phyloP scores from a whole-genome alignment of 805 yeast genomes.

The Komagataella pseudopastoris region DNA sequence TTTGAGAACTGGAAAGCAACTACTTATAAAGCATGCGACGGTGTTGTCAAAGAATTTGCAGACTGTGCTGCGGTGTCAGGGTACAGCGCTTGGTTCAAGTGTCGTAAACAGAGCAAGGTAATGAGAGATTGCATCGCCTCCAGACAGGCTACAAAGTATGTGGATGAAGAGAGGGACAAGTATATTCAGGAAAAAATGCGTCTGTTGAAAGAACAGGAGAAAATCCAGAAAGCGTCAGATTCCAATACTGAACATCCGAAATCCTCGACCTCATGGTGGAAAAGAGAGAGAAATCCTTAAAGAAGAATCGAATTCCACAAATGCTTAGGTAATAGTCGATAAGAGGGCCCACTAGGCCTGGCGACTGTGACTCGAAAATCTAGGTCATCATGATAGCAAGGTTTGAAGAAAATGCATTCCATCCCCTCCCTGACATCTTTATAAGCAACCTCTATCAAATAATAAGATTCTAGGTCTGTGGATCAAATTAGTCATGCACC shows the following conservation, averaged over 20 bases:
- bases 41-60: slow-evolving; percentile 51
- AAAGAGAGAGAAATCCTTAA: slow-evolving; percentile 1
- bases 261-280: background rate
- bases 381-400: background rate
- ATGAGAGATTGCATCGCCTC: slow-evolving; percentile 51
- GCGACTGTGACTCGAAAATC: background rate
- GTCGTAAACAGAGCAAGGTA: slow-evolving; percentile 41
- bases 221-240: slow-evolving; percentile 1
- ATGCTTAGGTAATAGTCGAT: background rate
- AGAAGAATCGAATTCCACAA: background rate
- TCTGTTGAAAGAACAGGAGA: slow-evolving; percentile 15
- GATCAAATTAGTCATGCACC: background rate
- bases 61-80: slow-evolving; percentile 55
- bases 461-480: background rate
- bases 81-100: slow-evolving; percentile 50
- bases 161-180: slow-evolving; percentile 58
- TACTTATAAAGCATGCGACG: slow-evolving; percentile 57
- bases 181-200: slow-evolving; percentile 44
- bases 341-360: background rate
- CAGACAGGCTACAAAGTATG: slow-evolving; percentile 46
- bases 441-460: background rate
- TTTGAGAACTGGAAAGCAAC: slow-evolving; percentile 56
- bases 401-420: background rate
- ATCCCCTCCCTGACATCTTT: background rate
- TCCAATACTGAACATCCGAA: background rate